Base-by-base conservation (phyloP, 2,329 filamentous ascomycete species). In the Hirsutella rhossiliensis region DNA sequence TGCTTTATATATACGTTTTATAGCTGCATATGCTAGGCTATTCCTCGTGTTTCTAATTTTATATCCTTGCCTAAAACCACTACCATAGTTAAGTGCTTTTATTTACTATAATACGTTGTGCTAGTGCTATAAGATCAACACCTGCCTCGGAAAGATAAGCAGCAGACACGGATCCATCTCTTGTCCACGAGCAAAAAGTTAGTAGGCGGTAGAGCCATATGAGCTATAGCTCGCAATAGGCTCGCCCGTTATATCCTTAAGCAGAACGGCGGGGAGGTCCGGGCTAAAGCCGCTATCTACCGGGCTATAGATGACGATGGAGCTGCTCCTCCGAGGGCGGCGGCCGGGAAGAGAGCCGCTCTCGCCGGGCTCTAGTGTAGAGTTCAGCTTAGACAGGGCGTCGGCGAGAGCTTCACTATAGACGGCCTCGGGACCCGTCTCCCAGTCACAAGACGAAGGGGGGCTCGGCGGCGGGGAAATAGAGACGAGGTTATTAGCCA, bases 401-500 rank as follows among this genome's bases (percentile, higher is more conserved):
- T 80, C 75, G 17, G 80, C 80, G 23, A 84, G 67, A 57, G 84
- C 80, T 46, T 84, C 78, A 37, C 80, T 78, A 55, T 84, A 78
- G 23, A 84, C 80, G 51, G 80, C 79, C 61, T 84, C 80, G 40
- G 82, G 65, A 50, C 72, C 71, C 63, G 79, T 73, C 65, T 82
- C 75, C 80, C 80, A 84, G 53, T 76, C 80, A 54, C 81, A 23
- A 23, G 23, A 23, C 23, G 7, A 77, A 3, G 80, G 80, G 38
- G 80, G 80, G 45, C 72, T 78, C 5, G 80, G 80, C 8, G 80
- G 80, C 27, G 80, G 80, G 42, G 76, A 80, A 61, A 84, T 84
- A 66, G 84, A 84, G 68, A 84, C 84, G 43, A 82, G 72, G 67
- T 82, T 83, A 56, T 78, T 80, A 43, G 78, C 77, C 49, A 83